Percentiles rank a stretch among this genome's conserved stretches.
Conservation (phyloP, 2,329 filamentous ascomycete genomes). For the Pseudocercospora vitis region DNA sequence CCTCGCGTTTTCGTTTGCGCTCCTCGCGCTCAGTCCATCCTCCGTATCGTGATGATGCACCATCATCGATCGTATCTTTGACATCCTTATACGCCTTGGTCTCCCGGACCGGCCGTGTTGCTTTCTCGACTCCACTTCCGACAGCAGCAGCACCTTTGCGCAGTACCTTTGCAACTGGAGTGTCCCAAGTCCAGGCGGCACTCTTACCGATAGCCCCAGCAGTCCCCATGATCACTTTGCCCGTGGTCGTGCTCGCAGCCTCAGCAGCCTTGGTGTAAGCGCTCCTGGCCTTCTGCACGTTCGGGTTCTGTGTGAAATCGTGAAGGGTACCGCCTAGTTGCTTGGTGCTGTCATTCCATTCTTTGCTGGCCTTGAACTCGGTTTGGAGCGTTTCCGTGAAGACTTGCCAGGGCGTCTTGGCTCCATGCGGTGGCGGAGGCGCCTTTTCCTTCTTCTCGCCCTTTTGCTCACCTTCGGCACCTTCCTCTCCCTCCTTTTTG, state of each 20-base stretch:
- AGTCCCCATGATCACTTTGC: constrained; percentile 78
- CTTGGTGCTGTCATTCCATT: constrained; percentile 99
- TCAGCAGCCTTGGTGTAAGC: constrained; percentile 86
- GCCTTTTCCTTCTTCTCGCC: constrained; percentile 66
- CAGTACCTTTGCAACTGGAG: constrained; percentile 85
- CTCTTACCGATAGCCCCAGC: constrained; percentile 85
- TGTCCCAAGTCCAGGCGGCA: constrained; percentile 97
- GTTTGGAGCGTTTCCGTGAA: constrained; percentile 94
- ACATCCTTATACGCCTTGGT: constrained; percentile 92
- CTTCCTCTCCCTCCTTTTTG: constrained; percentile 45
- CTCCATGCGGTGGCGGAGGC: constrained; percentile 91
- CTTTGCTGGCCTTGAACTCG: constrained; percentile 95
- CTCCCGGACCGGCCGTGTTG: constrained; percentile 88
- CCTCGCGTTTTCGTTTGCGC: constrained; percentile 73
- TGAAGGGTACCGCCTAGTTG: constrained; percentile 84
- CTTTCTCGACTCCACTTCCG: constrained; percentile 84
- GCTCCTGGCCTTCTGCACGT: constrained; percentile 78
- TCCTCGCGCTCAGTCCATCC: constrained; percentile 98
- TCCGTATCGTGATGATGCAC: constrained; percentile 91
- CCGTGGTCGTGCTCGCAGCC: constrained; percentile 74
- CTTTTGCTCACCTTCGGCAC: constrained; percentile 51
- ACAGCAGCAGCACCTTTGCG: constrained; percentile 83
- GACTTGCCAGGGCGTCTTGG: constrained; percentile 98
- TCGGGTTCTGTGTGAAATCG: constrained; percentile 90
- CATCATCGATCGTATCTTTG: constrained; percentile 94